phyloP scores from a whole-genome alignment of 2,329 filamentous ascomycete species.

The Botrytis tulipae region DNA sequence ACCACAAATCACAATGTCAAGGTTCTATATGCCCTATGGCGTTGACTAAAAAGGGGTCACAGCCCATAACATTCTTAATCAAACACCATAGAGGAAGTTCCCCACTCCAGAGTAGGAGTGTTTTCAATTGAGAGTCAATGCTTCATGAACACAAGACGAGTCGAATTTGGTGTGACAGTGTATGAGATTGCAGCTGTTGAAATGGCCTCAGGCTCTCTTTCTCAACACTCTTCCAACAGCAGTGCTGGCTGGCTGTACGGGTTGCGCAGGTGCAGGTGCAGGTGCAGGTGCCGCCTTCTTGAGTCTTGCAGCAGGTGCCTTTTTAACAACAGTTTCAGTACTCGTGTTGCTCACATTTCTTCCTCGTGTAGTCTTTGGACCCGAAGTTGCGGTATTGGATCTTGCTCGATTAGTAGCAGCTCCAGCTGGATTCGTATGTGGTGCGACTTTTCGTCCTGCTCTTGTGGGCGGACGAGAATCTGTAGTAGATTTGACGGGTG shows the following conservation, averaged over 20 bases:
- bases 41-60: slow-evolving; percentile 6
- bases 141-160: not conserved
- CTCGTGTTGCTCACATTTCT: slow-evolving; percentile 60
- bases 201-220: slow-evolving; percentile 29
- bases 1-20: not conserved
- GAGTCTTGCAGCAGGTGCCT: slow-evolving; percentile 36
- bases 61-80: not conserved
- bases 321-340: slow-evolving; percentile 47
- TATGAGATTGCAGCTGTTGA: not conserved
- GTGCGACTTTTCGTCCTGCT: slow-evolving; percentile 42
- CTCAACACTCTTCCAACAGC: slow-evolving; percentile 36
- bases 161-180: not conserved
- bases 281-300: slow-evolving; percentile 55
- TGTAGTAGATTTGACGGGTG: slow-evolving; percentile 57
- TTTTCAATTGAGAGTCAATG: not conserved
- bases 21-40: slow-evolving; percentile 11
- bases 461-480: slow-evolving; percentile 53
- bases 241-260: slow-evolving; percentile 44
- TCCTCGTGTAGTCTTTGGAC: slow-evolving; percentile 49
- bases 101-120: slow-evolving; percentile 2
- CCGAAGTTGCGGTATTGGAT: slow-evolving; percentile 39
- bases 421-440: slow-evolving; percentile 23
- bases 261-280: slow-evolving; percentile 47
- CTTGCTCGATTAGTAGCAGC: slow-evolving; percentile 31
- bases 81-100: slow-evolving; percentile 9